These are phyloP conservation scores for Stachybotrys elegans DNA, from an alignment of 2,329 filamentous ascomycete species.

Conservation along the genomic window DNA sequence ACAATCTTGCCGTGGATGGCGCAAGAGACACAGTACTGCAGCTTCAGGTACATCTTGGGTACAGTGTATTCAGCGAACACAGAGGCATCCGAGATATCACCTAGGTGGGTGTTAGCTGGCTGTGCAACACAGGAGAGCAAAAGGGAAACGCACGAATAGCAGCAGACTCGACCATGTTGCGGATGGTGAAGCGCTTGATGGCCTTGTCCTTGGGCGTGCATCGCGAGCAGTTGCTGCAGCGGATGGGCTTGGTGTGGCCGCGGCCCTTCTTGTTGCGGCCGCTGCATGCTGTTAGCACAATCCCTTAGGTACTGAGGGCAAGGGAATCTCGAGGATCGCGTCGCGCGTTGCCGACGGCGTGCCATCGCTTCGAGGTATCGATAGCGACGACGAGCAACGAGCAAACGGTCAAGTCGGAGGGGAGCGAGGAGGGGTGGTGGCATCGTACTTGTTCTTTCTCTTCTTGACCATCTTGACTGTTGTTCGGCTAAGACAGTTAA, in stretches of 20 bases:
- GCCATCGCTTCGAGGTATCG: no score
- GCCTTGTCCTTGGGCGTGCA: constrained; percentile 99
- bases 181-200: constrained; percentile 99
- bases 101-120: constrained; percentile 39
- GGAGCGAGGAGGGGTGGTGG: constrained; percentile 7
- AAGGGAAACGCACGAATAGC: constrained; percentile 80
- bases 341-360: neutral
- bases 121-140: neutral
- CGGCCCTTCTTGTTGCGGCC: constrained; percentile 99
- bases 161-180: constrained; percentile 99
- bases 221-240: constrained; percentile 67
- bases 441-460: constrained; percentile 62
- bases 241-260: constrained; percentile 99
- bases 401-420: neutral
- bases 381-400: neutral
- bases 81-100: constrained; percentile 99
- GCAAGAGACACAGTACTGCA: constrained; percentile 99
- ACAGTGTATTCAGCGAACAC: constrained; percentile 99
- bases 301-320: neutral
- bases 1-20: constrained; percentile 99
- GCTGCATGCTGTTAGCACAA: constrained; percentile 42
- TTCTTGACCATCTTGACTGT: constrained; percentile 67
- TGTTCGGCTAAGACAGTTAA: constrained; percentile 39
- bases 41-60: constrained; percentile 99
- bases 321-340: neutral